Evolutionary conservation across 2,329 filamentous ascomycete species (phyloP), one percentile per base, ranked within the genome.

Genomic region (Lachnellula arida): DNA sequence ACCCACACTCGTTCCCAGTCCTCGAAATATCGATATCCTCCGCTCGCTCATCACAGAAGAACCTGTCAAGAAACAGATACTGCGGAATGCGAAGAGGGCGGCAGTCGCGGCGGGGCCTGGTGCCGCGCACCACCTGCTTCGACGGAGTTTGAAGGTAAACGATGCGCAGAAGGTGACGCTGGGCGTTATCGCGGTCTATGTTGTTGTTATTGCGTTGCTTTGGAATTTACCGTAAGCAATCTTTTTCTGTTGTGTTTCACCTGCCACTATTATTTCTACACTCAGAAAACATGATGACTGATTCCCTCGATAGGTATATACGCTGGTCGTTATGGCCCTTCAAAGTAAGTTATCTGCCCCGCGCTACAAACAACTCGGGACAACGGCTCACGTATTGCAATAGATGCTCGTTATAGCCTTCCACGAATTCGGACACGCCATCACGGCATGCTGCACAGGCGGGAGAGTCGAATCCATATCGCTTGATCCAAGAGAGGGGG

Each of bases 391-490:
- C 49, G 55, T 37, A 56, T 39, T 7, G 8, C 4, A n/a, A 35
- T 56, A 88, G 85, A 91, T 91, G 88, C 79, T 92, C 19, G 87
- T 89, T 51, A 91, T 92, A 61, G 88, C 88, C 39, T 92, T 91
- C 71, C 88, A 92, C 73, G 88, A 92, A 63, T 85, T 91, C 67
- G 83, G 86, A 12, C 88, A 92, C 72, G 88, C 88, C 49, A 81
- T 90, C 64, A 84, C 84, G 1, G 86, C 87, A 40, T 80, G 86
- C 60, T 81, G 84, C 57, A 92, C 88, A 0, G 88, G 88, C 53
- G 88, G 88, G 4, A 78, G 76, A 54, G 88, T 92, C 62, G 83
- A 89, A 68, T 87, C 83, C 40, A 91, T 92, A 66, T 85, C 81
- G 22, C 80, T 91, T 22, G 86, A 90, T 67, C 87, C 88, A 0